Evolutionary conservation across 139 green algal species (phyloP).

Genomic region (Chlamydomonas sp.): DNA sequence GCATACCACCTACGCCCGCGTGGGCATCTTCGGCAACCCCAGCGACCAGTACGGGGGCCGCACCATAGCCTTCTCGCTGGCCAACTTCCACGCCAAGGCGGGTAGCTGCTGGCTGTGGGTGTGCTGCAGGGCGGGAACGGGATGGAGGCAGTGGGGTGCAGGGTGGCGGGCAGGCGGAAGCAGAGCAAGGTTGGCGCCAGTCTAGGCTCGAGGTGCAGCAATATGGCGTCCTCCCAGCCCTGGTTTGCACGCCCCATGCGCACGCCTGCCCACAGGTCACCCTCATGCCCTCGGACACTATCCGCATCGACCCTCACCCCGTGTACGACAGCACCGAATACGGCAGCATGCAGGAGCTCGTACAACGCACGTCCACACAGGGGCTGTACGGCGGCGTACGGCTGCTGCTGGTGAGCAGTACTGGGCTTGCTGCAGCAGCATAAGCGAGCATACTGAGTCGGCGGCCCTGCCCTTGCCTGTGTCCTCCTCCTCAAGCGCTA

Average conservation of each 20-base stretch:
- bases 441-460: neutral
- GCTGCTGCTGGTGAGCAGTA: constrained; percentile 69
- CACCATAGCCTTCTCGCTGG: constrained; percentile 72
- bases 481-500: neutral
- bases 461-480: neutral
- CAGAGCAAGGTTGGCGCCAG: neutral
- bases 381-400: constrained; percentile 88
- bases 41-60: constrained; percentile 82
- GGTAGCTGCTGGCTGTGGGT: neutral
- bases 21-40: constrained; percentile 90
- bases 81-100: constrained; percentile 86
- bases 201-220: neutral
- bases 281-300: constrained; percentile 40
- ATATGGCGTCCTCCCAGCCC: neutral
- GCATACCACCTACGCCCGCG: constrained; percentile 59
- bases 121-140: neutral
- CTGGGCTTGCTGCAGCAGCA: neutral
- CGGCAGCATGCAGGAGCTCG: constrained; percentile 55
- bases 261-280: constrained; percentile 52
- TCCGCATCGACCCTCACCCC: constrained; percentile 71
- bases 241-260: neutral
- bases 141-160: neutral
- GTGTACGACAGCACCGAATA: constrained; percentile 71
- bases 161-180: neutral
- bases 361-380: constrained; percentile 30